These are phyloP conservation scores for Sporothrix phasma DNA, from an alignment of 2,329 filamentous ascomycete species.

Conservation along the genomic window DNA sequence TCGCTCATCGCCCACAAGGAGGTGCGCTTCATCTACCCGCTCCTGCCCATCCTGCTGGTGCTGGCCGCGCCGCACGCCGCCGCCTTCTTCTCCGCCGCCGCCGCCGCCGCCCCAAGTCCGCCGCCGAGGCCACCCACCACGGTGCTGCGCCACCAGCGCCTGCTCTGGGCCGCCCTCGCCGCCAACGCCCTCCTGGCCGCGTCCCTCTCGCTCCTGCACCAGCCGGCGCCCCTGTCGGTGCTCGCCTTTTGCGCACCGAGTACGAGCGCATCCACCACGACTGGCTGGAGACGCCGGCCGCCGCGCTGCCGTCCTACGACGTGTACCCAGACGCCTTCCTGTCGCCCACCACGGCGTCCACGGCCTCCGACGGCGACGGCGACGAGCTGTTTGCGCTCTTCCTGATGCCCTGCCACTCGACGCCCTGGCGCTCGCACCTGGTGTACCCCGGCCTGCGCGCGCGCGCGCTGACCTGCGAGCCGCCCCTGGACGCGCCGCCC, in stretches of 20 bases:
- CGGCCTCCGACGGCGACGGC: constrained; percentile 17
- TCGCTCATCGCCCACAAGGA: constrained; percentile 90
- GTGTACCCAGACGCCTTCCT: constrained; percentile 22
- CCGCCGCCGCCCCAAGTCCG: constrained; percentile 15
- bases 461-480: constrained; percentile 84
- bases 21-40: constrained; percentile 89
- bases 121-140: constrained; percentile 20
- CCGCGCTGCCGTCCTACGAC: constrained; percentile 26
- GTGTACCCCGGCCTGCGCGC: constrained; percentile 64
- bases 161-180: constrained; percentile 49
- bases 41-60: constrained; percentile 78
- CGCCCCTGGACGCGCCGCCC: constrained; percentile 59
- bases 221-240: constrained; percentile 67
- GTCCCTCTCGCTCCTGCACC: constrained; percentile 71
- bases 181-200: constrained; percentile 61
- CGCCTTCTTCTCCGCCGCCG: constrained; percentile 48
- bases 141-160: constrained; percentile 39
- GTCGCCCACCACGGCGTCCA: not conserved
- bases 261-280: constrained; percentile 51
- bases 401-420: constrained; percentile 91
- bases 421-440: constrained; percentile 86
- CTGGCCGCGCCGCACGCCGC: constrained; percentile 60
- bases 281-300: constrained; percentile 25
- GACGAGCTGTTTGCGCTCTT: constrained; percentile 61
- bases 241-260: constrained; percentile 64